phyloP scores from a whole-genome alignment of 2,329 filamentous ascomycete genomes.

The Aspergillus candidus region DNA sequence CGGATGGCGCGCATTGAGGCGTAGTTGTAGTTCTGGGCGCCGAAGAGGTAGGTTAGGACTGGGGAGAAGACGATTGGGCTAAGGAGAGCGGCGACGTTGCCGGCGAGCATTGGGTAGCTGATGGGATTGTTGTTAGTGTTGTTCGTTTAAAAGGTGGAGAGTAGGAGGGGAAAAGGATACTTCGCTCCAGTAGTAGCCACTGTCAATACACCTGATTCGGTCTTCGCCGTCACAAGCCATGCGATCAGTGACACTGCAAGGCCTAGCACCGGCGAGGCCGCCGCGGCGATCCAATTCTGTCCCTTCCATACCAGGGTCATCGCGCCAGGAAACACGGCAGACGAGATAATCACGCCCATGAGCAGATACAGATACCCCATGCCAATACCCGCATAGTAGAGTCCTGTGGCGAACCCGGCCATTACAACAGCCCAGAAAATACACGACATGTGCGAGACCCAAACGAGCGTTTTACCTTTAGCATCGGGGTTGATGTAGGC shows the following conservation, averaged over 20 bases:
- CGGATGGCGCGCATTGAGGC: conserved; percentile 73
- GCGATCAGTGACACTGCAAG: conserved; percentile 63
- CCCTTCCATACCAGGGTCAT: conserved; percentile 74
- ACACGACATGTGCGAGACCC: conserved; percentile 68
- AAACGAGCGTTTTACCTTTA: conserved; percentile 69
- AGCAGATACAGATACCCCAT: conserved; percentile 88
- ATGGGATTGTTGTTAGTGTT: conserved; percentile 1
- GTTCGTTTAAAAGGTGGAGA: neutral
- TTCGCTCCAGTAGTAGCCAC: conserved; percentile 77
- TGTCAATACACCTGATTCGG: conserved; percentile 60
- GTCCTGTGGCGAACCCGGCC: conserved; percentile 69
- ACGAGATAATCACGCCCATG: conserved; percentile 87
- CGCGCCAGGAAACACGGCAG: conserved; percentile 75
- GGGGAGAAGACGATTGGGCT: conserved; percentile 70
- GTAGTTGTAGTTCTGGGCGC: conserved; percentile 79
- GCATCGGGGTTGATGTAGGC: conserved; percentile 77
- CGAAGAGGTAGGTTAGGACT: conserved; percentile 64
- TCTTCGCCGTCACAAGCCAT: conserved; percentile 71
- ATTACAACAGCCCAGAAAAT: conserved; percentile 71
- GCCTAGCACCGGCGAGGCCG: conserved; percentile 63
- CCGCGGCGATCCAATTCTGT: conserved; percentile 70
- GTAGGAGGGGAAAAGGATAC: conserved; percentile 22
- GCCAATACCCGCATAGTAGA: conserved; percentile 67
- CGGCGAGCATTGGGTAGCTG: conserved; percentile 73
- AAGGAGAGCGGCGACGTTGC: conserved; percentile 76